Evolutionary conservation across 1,284 basidiomycete genomes (phyloP).

Genomic region (Dichomitus squalens): DNA sequence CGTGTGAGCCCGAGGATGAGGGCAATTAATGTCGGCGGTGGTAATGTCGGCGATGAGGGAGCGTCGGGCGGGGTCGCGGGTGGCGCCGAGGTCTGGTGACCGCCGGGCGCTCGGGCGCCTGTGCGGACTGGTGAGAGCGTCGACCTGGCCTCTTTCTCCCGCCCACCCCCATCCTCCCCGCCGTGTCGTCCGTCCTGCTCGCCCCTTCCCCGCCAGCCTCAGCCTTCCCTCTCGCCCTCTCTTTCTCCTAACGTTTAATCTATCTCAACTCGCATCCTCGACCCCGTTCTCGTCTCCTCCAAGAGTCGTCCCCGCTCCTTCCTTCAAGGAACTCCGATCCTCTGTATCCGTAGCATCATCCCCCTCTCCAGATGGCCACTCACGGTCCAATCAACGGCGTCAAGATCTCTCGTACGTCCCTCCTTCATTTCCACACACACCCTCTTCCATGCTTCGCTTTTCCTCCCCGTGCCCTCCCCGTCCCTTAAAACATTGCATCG

Average conservation of each 20-base stretch:
- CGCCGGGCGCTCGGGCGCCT: slow-evolving; percentile 6
- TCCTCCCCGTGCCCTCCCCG: slow-evolving; percentile 5
- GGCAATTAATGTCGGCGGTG: background rate
- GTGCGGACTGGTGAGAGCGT: slow-evolving; percentile 16
- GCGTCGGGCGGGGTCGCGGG: background rate
- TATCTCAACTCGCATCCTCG: slow-evolving; percentile 8
- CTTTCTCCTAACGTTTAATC: slow-evolving; percentile 8
- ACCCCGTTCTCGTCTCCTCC: slow-evolving; percentile 8
- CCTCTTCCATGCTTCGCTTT: slow-evolving; percentile 30
- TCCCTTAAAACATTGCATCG: slow-evolving; percentile 19
- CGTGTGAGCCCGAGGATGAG: too few relatives aligned
- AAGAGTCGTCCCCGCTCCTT: slow-evolving; percentile 16
- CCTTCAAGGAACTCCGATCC: slow-evolving; percentile 13
- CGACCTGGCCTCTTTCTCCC: slow-evolving; percentile 21
- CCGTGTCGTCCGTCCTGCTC: slow-evolving; percentile 3
- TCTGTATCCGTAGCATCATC: slow-evolving; percentile 34
- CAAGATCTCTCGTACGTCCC: slow-evolving; percentile 82
- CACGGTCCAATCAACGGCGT: slow-evolving; percentile 89
- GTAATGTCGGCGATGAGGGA: background rate
- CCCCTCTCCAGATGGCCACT: slow-evolving; percentile 57
- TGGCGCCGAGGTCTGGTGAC: slow-evolving; percentile 13
- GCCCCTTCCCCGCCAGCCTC: slow-evolving; percentile 3
- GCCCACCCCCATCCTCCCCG: slow-evolving; percentile 5
- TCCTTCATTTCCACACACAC: slow-evolving; percentile 11
- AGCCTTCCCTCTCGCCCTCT: background rate